Percentiles rank a stretch among this genome's conserved stretches.
Evolutionary conservation across 176 grass and related monocot genomes (phyloP).

Genomic region (Aegilops sharonensis): DNA sequence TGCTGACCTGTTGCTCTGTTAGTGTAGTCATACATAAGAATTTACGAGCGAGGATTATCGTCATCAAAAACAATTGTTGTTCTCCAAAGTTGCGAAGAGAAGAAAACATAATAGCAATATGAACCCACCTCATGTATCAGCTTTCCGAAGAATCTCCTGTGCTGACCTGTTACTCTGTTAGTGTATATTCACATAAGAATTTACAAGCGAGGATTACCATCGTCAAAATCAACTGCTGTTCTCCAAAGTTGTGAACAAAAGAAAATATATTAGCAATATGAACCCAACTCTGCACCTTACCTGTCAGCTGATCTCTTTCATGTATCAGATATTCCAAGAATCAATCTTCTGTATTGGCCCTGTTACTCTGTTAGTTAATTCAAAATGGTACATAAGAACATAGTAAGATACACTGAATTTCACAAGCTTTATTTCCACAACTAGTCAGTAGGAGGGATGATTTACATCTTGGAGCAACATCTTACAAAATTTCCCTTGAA

Average conservation of each 20-base stretch:
- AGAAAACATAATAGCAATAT: background rate
- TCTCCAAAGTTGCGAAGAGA: background rate
- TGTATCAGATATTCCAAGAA: too few species aligned
- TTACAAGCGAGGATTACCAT: background rate
- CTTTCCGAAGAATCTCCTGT: background rate
- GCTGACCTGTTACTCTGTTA: background rate
- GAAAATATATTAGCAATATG: background rate
- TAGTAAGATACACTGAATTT: background rate
- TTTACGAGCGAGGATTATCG: background rate
- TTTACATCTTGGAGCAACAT: background rate
- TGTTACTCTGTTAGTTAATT: background rate
- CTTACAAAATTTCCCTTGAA: background rate
- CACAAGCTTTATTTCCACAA: background rate
- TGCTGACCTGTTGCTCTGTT: background rate
- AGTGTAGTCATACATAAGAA: background rate
- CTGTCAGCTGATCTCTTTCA: too few species aligned
- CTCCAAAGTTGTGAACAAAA: background rate
- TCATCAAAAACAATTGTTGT: background rate
- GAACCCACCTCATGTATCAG: too few species aligned
- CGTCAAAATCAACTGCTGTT: background rate
- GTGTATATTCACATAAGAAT: background rate
- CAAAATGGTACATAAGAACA: background rate
- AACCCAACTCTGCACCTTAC: too few species aligned
- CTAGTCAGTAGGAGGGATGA: background rate
- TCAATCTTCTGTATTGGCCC: too few species aligned